Percentiles rank a stretch among this genome's conserved stretches.
These are phyloP conservation scores for Penicillium sp. DNA, from an alignment of 2,329 filamentous ascomycete species.

Conservation along the genomic window DNA sequence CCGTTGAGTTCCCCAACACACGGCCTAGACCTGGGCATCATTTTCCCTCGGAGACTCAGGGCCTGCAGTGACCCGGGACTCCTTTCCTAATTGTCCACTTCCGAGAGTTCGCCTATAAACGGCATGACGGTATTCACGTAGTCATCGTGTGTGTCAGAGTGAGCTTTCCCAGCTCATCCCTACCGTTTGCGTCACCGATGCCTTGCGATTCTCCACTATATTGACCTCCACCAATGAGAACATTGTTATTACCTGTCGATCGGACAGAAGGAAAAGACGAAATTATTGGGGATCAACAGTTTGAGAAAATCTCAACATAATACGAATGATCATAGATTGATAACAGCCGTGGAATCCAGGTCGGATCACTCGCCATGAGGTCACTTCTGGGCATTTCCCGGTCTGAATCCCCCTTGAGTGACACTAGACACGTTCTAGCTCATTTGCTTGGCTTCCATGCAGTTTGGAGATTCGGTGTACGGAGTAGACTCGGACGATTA, in stretches of 20 bases:
- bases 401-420: no score
- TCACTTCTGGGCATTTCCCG: background rate
- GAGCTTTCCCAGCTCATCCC: background rate
- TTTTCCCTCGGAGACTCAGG: conserved; percentile 11
- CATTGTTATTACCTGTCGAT: background rate
- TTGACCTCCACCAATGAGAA: background rate
- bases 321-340: background rate
- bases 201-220: background rate
- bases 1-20: background rate
- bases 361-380: background rate
- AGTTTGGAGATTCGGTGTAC: no score
- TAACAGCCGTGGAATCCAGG: background rate
- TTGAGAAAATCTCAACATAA: background rate
- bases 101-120: background rate
- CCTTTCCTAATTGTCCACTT: background rate
- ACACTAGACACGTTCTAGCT: no score
- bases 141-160: background rate
- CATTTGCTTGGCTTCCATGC: no score
- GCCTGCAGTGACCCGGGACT: background rate
- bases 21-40: background rate
- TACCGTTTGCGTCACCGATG: background rate
- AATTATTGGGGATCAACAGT: background rate
- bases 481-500: no score
- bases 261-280: background rate
- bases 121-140: background rate